A percentile compares a stretch with the other conserved stretches of the same genome.
Evolutionary conservation across 139 green algal genomes (phyloP).

Genomic region (Parachlorella kessleri): DNA sequence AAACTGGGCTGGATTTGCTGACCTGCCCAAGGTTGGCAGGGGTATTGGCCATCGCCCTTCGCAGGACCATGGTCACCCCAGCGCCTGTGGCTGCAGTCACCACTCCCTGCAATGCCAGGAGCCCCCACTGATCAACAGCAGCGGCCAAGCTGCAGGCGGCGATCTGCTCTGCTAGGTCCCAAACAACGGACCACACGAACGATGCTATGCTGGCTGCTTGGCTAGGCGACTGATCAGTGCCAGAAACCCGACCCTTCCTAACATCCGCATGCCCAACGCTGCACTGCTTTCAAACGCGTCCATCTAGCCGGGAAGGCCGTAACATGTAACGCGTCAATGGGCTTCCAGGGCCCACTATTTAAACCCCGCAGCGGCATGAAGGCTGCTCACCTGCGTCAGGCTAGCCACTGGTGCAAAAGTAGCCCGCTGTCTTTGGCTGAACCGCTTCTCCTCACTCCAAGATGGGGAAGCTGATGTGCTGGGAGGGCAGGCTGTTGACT

Average conservation of each 20-base stretch:
- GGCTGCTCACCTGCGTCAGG: not conserved
- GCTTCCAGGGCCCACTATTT: not conserved
- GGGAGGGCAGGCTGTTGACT: not conserved
- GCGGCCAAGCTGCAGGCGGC: too few species aligned
- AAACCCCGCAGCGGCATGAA: not conserved
- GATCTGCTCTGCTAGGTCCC: not conserved
- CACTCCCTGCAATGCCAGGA: conserved; percentile 31
- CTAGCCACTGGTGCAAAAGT: not conserved
- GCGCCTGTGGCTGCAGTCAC: conserved; percentile 44
- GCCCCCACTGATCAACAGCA: too few species aligned
- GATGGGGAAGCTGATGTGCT: not conserved
- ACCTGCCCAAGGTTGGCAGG: conserved; percentile 8
- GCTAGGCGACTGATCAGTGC: not conserved
- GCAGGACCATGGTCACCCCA: conserved; percentile 33
- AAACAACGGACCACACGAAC: not conserved
- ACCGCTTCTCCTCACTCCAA: not conserved
- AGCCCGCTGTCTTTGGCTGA: not conserved
- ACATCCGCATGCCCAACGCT: too few species aligned
- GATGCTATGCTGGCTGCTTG: not conserved
- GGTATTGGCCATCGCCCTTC: conserved; percentile 17
- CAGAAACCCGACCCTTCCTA: not conserved
- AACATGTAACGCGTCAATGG: not conserved
- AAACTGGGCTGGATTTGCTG: not conserved
- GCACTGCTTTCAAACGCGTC: not conserved
- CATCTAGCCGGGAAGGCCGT: not conserved